Conservation (phyloP, 441 rosid genomes). For the Melastoma candidum region DNA sequence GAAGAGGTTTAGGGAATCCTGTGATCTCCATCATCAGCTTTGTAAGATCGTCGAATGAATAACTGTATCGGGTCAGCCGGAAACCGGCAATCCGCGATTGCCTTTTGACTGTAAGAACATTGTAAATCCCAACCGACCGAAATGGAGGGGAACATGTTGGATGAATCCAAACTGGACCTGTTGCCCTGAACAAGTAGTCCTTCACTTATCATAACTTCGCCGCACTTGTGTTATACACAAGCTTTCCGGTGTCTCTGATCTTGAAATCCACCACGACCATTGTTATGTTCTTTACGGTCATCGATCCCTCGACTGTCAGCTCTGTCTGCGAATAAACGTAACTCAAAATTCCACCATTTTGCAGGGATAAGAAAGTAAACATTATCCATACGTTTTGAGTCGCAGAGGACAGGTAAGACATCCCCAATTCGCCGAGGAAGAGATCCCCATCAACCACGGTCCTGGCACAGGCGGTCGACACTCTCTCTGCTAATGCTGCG, state of each 20-base stretch:
- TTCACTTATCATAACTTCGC: slow-evolving; percentile 35
- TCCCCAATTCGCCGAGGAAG: slow-evolving; percentile 64
- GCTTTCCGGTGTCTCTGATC: slow-evolving; percentile 37
- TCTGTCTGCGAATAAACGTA: slow-evolving; percentile 22
- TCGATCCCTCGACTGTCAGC: slow-evolving; percentile 45
- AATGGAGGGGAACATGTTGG: too few relatives aligned
- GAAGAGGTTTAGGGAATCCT: too few relatives aligned
- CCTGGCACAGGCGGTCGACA: slow-evolving; percentile 55
- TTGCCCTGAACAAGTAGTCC: too few relatives aligned
- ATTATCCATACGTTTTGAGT: slow-evolving; percentile 19
- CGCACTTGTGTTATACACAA: slow-evolving; percentile 35
- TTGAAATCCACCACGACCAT: slow-evolving; percentile 46
- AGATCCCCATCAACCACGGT: slow-evolving; percentile 51
- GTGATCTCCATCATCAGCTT: too few relatives aligned
- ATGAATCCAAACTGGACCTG: too few relatives aligned
- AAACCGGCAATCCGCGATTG: too few relatives aligned
- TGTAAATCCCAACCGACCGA: too few relatives aligned
- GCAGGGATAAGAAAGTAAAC: not conserved
- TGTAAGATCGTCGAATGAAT: too few relatives aligned
- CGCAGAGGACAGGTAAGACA: slow-evolving; percentile 67
- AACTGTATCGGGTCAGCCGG: too few relatives aligned
- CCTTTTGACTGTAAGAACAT: too few relatives aligned
- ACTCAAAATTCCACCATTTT: not conserved
- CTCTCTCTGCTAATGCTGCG: slow-evolving; percentile 61
- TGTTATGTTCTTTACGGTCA: slow-evolving; percentile 63